Conservation (phyloP, 176 grass and related monocot species). For the Oryza meyeriana region DNA sequence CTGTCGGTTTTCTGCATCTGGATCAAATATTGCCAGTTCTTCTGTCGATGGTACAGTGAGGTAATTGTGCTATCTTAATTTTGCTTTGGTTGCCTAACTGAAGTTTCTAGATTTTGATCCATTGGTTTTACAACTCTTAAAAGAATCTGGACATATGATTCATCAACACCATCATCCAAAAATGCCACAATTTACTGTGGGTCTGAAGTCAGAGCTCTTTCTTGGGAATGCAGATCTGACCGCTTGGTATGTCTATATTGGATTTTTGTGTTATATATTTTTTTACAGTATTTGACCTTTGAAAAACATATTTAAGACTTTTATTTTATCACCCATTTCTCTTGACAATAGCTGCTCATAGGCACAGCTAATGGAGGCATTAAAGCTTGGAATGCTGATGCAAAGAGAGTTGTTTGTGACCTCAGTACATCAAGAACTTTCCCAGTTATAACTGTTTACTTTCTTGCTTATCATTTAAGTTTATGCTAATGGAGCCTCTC, state of each 20-base stretch:
- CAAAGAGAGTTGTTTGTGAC: conserved; percentile 92
- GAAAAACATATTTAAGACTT: conserved; percentile 36
- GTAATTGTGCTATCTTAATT: conserved; percentile 47
- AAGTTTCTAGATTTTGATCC: conserved; percentile 30
- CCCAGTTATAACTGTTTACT: conserved; percentile 56
- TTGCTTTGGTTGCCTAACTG: conserved; percentile 25
- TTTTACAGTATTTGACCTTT: conserved; percentile 27
- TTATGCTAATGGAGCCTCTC: conserved; percentile 32
- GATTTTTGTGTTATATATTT: conserved; percentile 13
- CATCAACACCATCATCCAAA: conserved; percentile 84
- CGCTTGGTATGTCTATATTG: conserved; percentile 63
- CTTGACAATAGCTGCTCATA: conserved; percentile 95
- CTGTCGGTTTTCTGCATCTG: conserved; percentile 94
- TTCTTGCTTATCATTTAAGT: background rate
- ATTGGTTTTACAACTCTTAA: conserved; percentile 22
- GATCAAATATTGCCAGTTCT: conserved; percentile 90
- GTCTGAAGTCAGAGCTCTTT: conserved; percentile 83
- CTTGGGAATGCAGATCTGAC: conserved; percentile 99
- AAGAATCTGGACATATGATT: conserved; percentile 97
- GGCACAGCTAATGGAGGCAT: conserved; percentile 96
- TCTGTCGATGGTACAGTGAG: conserved; percentile 94
- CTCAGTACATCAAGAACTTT: conserved; percentile 84
- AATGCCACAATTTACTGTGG: conserved; percentile 99
- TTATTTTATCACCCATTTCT: conserved; percentile 59
- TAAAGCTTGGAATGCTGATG: conserved; percentile 99